phyloP scores from a whole-genome alignment of 2,329 filamentous ascomycete species.

The Stemphylium beticola region DNA sequence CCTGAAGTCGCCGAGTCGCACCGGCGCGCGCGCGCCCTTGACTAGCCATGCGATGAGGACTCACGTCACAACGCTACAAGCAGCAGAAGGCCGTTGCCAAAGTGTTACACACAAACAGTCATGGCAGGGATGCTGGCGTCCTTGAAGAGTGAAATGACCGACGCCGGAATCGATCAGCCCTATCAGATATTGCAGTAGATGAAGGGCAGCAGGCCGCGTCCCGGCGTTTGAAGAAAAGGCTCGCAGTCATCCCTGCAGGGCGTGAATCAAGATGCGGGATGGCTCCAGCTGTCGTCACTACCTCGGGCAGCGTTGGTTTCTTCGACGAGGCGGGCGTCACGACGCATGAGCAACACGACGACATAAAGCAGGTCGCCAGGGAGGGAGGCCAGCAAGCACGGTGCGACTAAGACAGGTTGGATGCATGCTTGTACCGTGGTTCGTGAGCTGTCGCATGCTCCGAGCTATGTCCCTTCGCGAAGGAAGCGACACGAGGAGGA shows the following conservation, averaged over 20 bases:
- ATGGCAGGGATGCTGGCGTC: conserved; percentile 13
- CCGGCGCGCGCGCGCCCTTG: conserved; percentile 14
- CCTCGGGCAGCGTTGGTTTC: not conserved
- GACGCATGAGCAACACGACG: not conserved
- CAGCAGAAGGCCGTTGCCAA: conserved; percentile 8
- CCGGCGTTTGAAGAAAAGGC: conserved; percentile 21
- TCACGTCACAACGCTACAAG: conserved; percentile 32
- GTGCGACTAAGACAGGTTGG: conserved; percentile 7
- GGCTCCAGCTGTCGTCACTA: conserved; percentile 13
- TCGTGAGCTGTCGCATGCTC: conserved; percentile 20
- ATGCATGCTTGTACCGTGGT: conserved; percentile 29
- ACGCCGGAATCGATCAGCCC: conserved; percentile 41
- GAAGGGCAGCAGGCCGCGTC: conserved; percentile 6
- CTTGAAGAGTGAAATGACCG: conserved; percentile 27
- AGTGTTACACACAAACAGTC: conserved; percentile 35
- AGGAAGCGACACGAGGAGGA: conserved; percentile 18
- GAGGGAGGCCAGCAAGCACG: conserved; percentile 2
- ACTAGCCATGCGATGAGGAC: conserved; percentile 19
- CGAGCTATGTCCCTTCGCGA: conserved; percentile 20
- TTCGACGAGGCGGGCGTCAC: not conserved
- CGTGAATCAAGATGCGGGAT: conserved; percentile 30
- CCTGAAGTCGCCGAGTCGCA: conserved; percentile 40
- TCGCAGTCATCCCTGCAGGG: not conserved
- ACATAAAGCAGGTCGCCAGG: too few species aligned
- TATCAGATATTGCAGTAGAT: conserved; percentile 36